Conservation (phyloP, 2,329 filamentous ascomycete species). For the Curvularia hawaiiensis region DNA sequence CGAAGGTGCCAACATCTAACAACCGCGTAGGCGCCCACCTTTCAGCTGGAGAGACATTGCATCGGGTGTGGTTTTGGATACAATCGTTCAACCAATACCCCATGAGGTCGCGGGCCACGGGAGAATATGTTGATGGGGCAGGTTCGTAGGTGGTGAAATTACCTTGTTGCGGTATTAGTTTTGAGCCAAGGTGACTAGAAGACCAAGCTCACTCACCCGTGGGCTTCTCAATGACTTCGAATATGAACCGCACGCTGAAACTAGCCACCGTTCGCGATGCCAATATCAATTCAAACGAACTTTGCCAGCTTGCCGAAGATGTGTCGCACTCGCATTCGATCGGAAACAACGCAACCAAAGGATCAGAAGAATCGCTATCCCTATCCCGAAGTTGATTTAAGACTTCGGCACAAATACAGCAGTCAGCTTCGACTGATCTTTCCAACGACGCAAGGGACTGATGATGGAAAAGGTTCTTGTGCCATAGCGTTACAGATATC, state of each 20-base stretch:
- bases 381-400: not conserved
- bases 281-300: not conserved
- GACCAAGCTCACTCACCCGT: not conserved
- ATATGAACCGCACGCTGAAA: not conserved
- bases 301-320: constrained; percentile 5
- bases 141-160: not conserved
- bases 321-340: constrained; percentile 2
- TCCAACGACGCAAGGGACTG: not conserved
- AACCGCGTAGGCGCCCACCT: not conserved
- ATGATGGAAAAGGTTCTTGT: not conserved
- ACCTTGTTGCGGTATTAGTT: not conserved
- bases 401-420: not conserved
- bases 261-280: not conserved
- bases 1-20: not conserved
- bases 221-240: not conserved
- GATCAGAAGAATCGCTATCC: not conserved
- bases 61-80: not conserved
- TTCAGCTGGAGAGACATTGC: not conserved
- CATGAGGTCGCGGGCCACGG: not conserved
- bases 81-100: not conserved
- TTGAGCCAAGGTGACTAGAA: not conserved
- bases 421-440: not conserved
- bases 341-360: not conserved
- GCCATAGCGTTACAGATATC: not conserved
- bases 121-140: constrained; percentile 1